These are phyloP conservation scores for Debaryomyces psychrophilus DNA, from an alignment of 1,139 yeast genomes.

Conservation along the genomic window DNA sequence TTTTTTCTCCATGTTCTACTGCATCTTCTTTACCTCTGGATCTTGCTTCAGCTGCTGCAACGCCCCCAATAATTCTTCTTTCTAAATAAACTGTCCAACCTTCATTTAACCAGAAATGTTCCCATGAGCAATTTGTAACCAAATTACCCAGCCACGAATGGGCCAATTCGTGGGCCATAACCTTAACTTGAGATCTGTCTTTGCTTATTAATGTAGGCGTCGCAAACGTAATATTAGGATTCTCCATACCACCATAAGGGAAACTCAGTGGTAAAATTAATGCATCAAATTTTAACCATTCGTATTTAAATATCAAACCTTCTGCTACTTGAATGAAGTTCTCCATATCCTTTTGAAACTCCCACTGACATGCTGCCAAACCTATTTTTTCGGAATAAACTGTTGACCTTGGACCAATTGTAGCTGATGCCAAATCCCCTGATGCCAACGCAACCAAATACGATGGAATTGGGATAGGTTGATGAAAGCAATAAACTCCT, in stretches of 20 bases:
- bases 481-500: slow-evolving; percentile 28
- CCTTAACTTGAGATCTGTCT: slow-evolving; percentile 39
- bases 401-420: slow-evolving; percentile 40
- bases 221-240: slow-evolving; percentile 41
- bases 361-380: slow-evolving; percentile 36
- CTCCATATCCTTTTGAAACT: slow-evolving; percentile 42
- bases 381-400: slow-evolving; percentile 35
- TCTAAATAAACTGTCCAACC: slow-evolving; percentile 46
- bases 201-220: slow-evolving; percentile 40
- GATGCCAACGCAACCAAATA: slow-evolving; percentile 41
- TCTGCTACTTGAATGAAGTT: slow-evolving; percentile 38
- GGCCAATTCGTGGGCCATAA: slow-evolving; percentile 44
- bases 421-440: slow-evolving; percentile 32
- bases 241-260: slow-evolving; percentile 48
- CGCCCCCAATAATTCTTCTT: slow-evolving; percentile 36
- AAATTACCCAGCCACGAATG: slow-evolving; percentile 45
- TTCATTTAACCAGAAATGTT: slow-evolving; percentile 44
- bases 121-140: slow-evolving; percentile 43
- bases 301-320: slow-evolving; percentile 34
- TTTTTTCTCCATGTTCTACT: slow-evolving; percentile 31
- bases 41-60: slow-evolving; percentile 31
- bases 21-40: slow-evolving; percentile 24
- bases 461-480: slow-evolving; percentile 42
- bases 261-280: slow-evolving; percentile 38
- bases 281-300: slow-evolving; percentile 38